Conservation (phyloP, 805 yeast species). For the Lipomyces spencermartinsiae region DNA sequence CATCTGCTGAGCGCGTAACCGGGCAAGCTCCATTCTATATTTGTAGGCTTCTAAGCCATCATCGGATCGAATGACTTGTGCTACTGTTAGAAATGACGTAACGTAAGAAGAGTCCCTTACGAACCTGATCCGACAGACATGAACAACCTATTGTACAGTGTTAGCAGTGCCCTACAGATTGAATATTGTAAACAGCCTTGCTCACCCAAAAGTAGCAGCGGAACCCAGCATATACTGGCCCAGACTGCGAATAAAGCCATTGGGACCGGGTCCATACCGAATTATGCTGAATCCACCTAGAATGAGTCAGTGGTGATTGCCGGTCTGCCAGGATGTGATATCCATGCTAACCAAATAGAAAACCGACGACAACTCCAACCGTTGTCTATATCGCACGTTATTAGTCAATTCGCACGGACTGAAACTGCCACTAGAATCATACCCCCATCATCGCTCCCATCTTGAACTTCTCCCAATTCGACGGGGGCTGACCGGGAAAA, state of each 20-base stretch:
- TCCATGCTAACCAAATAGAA: constrained; percentile 71
- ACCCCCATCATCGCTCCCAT: constrained; percentile 98
- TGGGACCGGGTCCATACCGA: constrained; percentile 97
- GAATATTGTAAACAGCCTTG: background rate
- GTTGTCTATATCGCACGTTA: constrained; percentile 52
- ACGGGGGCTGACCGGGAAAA: constrained; percentile 54
- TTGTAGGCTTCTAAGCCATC: constrained; percentile 7
- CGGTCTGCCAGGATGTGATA: background rate
- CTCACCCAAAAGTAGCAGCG: constrained; percentile 88
- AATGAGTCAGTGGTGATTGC: background rate
- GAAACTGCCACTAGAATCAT: constrained; percentile 40
- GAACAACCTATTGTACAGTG: constrained; percentile 55
- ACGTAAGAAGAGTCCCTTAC: background rate
- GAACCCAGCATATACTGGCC: constrained; percentile 97
- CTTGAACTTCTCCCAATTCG: constrained; percentile 93
- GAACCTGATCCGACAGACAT: constrained; percentile 86
- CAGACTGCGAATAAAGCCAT: constrained; percentile 93
- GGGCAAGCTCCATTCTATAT: background rate
- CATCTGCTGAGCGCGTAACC: constrained; percentile 3
- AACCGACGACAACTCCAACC: constrained; percentile 93
- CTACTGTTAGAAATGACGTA: background rate
- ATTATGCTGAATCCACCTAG: constrained; percentile 78
- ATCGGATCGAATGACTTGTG: constrained; percentile 75
- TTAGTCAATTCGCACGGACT: constrained; percentile 2
- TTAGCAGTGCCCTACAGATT: background rate